Percentiles rank a stretch among this genome's conserved stretches.
Evolutionary conservation across 495 filamentous ascomycete species (phyloP).

Genomic region (Xylaria scruposa): DNA sequence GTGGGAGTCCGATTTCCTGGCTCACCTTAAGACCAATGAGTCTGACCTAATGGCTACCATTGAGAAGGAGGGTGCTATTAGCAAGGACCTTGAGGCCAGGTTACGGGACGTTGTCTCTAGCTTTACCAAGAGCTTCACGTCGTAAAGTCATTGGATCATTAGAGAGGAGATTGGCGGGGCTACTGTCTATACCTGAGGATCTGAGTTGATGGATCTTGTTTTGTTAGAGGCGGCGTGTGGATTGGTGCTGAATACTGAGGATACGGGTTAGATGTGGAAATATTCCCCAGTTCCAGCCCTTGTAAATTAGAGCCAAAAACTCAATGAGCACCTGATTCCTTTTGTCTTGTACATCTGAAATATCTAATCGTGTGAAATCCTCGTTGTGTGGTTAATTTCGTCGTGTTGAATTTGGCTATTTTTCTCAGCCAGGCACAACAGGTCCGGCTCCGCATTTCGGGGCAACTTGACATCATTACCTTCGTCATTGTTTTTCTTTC

Average conservation of each 20-base stretch:
- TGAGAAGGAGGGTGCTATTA: conserved; percentile 93
- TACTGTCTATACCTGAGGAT: conserved; percentile 58
- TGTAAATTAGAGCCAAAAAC: conserved; percentile 55
- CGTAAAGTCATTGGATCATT: conserved; percentile 51
- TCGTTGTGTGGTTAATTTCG: neutral
- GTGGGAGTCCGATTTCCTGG: conserved; percentile 94
- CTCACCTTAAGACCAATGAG: conserved; percentile 90
- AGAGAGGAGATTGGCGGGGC: conserved; percentile 37
- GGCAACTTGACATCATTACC: conserved; percentile 24
- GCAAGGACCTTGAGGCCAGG: conserved; percentile 91
- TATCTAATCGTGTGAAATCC: neutral
- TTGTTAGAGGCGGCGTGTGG: conserved; percentile 49
- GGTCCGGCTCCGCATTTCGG: conserved; percentile 24
- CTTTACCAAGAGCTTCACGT: conserved; percentile 94
- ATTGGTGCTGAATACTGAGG: conserved; percentile 51
- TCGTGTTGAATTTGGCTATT: neutral
- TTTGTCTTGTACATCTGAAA: conserved; percentile 43
- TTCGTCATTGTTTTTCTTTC: conserved; percentile 1
- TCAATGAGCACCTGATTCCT: conserved; percentile 57
- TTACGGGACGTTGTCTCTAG: conserved; percentile 76
- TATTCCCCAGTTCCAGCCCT: conserved; percentile 47
- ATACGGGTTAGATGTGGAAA: conserved; percentile 47
- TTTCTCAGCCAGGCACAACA: neutral
- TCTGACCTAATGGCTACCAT: conserved; percentile 83
- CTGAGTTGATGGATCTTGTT: conserved; percentile 46